Percentiles rank a stretch among this genome's conserved stretches.
Evolutionary conservation across 805 yeast species (phyloP).

Genomic region (Pichia exigua): DNA sequence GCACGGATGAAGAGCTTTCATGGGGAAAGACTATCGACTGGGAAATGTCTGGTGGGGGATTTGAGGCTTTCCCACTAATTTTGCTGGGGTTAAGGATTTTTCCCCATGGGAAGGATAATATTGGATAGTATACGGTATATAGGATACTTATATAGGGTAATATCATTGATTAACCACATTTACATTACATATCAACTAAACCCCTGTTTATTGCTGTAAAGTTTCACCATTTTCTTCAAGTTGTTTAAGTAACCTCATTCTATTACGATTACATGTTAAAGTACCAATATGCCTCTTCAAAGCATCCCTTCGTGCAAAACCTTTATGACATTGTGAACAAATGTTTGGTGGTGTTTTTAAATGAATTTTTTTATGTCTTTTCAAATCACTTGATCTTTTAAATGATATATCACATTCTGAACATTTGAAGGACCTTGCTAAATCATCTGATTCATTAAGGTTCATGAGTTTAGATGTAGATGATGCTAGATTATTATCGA

Average conservation of each 20-base stretch:
- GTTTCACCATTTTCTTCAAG: not conserved
- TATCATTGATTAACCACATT: not conserved
- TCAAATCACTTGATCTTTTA: conserved; percentile 60
- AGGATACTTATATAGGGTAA: not conserved
- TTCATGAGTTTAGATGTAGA: not conserved
- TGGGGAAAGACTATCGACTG: no score
- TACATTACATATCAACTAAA: not conserved
- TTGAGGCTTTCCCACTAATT: no score
- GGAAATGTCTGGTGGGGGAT: no score
- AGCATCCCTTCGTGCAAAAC: conserved; percentile 80
- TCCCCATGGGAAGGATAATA: no score
- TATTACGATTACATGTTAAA: conserved; percentile 64
- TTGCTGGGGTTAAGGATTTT: no score
- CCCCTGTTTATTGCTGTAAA: not conserved
- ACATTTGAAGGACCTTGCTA: conserved; percentile 35
- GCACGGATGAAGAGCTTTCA: no score
- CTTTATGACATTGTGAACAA: conserved; percentile 70
- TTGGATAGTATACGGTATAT: no score
- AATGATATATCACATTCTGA: conserved; percentile 54
- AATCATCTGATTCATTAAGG: not conserved
- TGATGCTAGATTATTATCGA: not conserved
- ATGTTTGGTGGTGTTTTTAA: conserved; percentile 64
- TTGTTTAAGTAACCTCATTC: conserved; percentile 38
- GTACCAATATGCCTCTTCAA: conserved; percentile 70
- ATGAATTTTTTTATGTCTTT: conserved; percentile 72